Conservation (phyloP, 805 yeast genomes). For the Sungouiozyma intestinalis region DNA sequence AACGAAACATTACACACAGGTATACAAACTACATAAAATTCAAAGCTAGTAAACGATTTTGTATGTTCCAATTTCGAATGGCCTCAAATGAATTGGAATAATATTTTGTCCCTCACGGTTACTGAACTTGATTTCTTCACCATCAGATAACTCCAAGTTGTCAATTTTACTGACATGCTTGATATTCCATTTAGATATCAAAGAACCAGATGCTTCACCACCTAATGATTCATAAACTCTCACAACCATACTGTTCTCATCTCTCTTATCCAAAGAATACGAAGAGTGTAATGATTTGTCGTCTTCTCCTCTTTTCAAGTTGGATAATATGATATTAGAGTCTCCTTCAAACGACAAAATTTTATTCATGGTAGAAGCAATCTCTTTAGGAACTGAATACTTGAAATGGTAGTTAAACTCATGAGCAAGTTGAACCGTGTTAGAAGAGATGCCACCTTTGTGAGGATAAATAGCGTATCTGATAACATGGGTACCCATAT, state of each 20-base stretch:
- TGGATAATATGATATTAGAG: slow-evolving; percentile 54
- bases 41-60: slow-evolving; percentile 16
- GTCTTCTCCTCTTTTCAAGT: slow-evolving; percentile 81
- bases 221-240: slow-evolving; percentile 86
- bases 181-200: slow-evolving; percentile 39
- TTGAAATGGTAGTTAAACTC: slow-evolving; percentile 55
- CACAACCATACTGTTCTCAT: slow-evolving; percentile 46
- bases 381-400: slow-evolving; percentile 12
- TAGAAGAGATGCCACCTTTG: slow-evolving; percentile 48
- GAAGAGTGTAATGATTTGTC: slow-evolving; percentile 45
- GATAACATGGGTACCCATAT: slow-evolving; percentile 79
- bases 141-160: slow-evolving; percentile 43
- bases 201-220: slow-evolving; percentile 49
- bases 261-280: slow-evolving; percentile 36
- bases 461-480: slow-evolving; percentile 83
- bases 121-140: slow-evolving; percentile 31
- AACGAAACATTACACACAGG: too few species aligned
- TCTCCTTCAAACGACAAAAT: slow-evolving; percentile 37
- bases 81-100: slow-evolving; percentile 42
- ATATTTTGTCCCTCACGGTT: slow-evolving; percentile 29
- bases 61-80: slow-evolving; percentile 63
- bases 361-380: slow-evolving; percentile 17
- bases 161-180: slow-evolving; percentile 43
- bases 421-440: slow-evolving; percentile 64
- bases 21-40: too few species aligned